Conservation (phyloP, 2,329 filamentous ascomycete genomes). For the Arachnomyces sp. region DNA sequence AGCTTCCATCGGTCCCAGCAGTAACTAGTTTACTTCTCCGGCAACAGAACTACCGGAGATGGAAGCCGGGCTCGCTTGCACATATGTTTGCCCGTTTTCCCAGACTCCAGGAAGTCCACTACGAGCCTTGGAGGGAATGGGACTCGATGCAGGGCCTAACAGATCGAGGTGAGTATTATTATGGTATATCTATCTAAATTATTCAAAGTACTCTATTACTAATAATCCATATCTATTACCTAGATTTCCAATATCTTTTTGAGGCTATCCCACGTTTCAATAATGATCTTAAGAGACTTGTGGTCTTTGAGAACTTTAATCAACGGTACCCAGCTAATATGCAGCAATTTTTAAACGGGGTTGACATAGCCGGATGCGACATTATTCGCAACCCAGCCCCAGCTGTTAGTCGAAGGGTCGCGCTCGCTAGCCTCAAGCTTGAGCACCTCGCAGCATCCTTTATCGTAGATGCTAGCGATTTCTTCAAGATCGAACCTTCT, state of each 20-base stretch:
- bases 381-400: slow-evolving; percentile 16
- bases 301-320: slow-evolving; percentile 31
- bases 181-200: too few relatives aligned
- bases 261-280: slow-evolving; percentile 9
- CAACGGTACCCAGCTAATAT: slow-evolving; percentile 9
- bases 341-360: slow-evolving; percentile 5
- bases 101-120: slow-evolving; percentile 30
- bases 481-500: slow-evolving; percentile 19
- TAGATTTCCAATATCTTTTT: slow-evolving; percentile 13
- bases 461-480: slow-evolving; percentile 24
- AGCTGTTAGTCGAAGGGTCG: slow-evolving; percentile 21
- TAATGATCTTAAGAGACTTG: slow-evolving; percentile 19
- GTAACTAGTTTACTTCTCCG: slow-evolving; percentile 29
- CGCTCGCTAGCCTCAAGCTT: slow-evolving; percentile 22
- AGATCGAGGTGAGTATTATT: slow-evolving; percentile 24
- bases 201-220: too few relatives aligned
- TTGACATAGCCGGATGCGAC: slow-evolving; percentile 15
- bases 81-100: slow-evolving; percentile 30
- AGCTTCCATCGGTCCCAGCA: slow-evolving; percentile 26
- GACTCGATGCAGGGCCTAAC: slow-evolving; percentile 12
- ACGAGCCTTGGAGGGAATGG: slow-evolving; percentile 34
- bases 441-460: slow-evolving; percentile 24
- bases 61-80: slow-evolving; percentile 19
- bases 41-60: slow-evolving; percentile 31
- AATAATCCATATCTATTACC: slow-evolving; percentile 14